Conservation (phyloP, 495 filamentous ascomycete genomes). For the Penicillium coffeae region DNA sequence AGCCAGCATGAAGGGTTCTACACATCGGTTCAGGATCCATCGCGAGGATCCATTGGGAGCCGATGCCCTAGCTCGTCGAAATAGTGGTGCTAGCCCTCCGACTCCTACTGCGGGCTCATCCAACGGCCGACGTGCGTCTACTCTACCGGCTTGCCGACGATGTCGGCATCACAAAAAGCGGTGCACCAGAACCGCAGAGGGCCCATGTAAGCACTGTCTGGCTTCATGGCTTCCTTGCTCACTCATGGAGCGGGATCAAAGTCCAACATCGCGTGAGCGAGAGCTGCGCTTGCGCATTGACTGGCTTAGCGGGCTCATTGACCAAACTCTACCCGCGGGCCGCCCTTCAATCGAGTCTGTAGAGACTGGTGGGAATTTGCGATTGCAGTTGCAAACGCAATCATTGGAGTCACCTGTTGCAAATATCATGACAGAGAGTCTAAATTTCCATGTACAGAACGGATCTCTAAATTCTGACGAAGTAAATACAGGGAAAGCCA, state of each 20-base stretch:
- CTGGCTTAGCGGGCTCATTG: conserved; percentile 12
- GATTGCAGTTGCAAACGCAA: too few species aligned
- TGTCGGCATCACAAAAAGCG: conserved; percentile 24
- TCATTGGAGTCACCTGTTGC: too few species aligned
- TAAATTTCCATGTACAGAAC: background rate
- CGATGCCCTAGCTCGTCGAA: background rate
- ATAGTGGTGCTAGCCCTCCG: background rate
- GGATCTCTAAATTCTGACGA: background rate
- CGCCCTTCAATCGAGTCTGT: conserved; percentile 6
- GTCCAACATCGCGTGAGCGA: conserved; percentile 11
- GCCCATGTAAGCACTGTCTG: conserved; percentile 9
- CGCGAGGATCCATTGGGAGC: background rate
- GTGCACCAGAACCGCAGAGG: conserved; percentile 16
- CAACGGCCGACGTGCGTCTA: conserved; percentile 1
- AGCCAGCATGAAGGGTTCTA: conserved; percentile 9
- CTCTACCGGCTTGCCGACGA: conserved; percentile 18
- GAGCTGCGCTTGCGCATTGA: conserved; percentile 13
- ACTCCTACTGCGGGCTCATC: background rate
- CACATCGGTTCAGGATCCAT: conserved; percentile 13
- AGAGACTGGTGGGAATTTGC: conserved; percentile 9
- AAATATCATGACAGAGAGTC: too few species aligned
- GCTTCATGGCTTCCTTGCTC: conserved; percentile 16
- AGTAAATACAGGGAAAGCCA: background rate
- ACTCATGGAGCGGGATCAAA: conserved; percentile 5
- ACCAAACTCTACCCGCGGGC: conserved; percentile 9